Base-by-base conservation (phyloP, 164 flowering plant genomes). In the Berberis thunbergii region DNA sequence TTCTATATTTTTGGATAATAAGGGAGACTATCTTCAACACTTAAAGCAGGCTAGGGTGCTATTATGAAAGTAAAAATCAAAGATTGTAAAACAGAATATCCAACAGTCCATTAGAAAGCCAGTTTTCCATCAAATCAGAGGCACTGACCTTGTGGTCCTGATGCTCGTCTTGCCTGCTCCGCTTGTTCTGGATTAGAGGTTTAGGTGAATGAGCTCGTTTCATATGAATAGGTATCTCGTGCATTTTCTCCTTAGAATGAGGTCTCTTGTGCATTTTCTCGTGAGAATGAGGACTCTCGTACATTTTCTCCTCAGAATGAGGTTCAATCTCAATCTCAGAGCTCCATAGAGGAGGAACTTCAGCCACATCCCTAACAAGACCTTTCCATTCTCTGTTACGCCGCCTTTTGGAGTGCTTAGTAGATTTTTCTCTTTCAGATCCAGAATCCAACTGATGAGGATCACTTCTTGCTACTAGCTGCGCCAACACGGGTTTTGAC, bases 351-450 rank as follows among this genome's bases (percentile, higher is more conserved):
- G 86, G 80, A 64, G 88, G 92, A 2, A 76, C 78, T 52, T 87
- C 85, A 59, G 69, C 75, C 2, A 55, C 83, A 79, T 84, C 81
- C 69, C 79, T 80, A 7, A 69, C 66, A 40, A 80, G 57, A 45
- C 83, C 86, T 78, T 79, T 86, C 88, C 85, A 81, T 61, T 85
- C 86, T 70, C 82, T 84, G 60, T 71, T 81, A 44, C 77, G 86
- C 59, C 84, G 75, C 52, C 77, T 76, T 64, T 74, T 82, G 52
- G 73, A 62, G 64, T 77, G 69, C 60, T 66, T 81, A 45, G 26
- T 60, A 50, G 74, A 59, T 57, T 69, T 80, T 59, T 63, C 83
- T 63, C 61, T 72, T 53, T 78, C 85, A 43, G 78, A 66, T 42
- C 77, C 89, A 61, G 83, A 63, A 72, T 86, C 81, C 61, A 63